Percentiles rank a stretch among this genome's conserved stretches.
Conservation (phyloP, 2,329 filamentous ascomycete species). For the Chaetomiaceae sp. region DNA sequence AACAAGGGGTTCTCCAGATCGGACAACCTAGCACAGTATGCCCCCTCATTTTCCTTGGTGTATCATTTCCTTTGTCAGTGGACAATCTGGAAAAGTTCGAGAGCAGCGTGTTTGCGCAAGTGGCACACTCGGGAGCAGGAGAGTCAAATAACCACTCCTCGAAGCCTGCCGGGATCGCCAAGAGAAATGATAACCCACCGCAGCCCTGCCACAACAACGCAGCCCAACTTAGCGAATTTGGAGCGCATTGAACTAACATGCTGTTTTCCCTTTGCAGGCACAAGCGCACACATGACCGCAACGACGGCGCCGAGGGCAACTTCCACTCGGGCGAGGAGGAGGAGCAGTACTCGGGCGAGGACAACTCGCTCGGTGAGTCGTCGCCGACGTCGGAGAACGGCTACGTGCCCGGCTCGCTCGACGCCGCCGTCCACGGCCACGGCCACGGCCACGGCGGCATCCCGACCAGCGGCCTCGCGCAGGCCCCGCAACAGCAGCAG, state of each 20-base stretch:
- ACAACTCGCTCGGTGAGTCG: conserved; percentile 72
- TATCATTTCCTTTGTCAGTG: conserved; percentile 31
- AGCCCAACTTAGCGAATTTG: conserved; percentile 25
- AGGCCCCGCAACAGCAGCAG: conserved; percentile 31
- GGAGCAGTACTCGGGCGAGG: conserved; percentile 75
- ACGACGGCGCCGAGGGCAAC: conserved; percentile 51
- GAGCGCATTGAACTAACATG: too few species aligned
- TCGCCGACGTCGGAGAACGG: conserved; percentile 66
- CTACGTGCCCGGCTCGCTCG: conserved; percentile 51
- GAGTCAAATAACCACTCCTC: conserved; percentile 27
- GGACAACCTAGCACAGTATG: conserved; percentile 97
- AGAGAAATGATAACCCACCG: conserved; percentile 32
- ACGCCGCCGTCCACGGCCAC: conserved; percentile 35
- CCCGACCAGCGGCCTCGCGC: conserved; percentile 26
- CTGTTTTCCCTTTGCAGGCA: conserved; percentile 59
- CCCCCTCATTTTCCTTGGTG: conserved; percentile 34
- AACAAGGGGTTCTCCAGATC: conserved; percentile 98
- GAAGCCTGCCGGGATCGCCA: conserved; percentile 23
- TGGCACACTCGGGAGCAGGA: conserved; percentile 36
- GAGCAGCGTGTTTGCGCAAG: conserved; percentile 37
- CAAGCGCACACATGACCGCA: conserved; percentile 66
- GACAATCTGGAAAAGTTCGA: conserved; percentile 30
- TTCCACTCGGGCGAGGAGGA: conserved; percentile 75
- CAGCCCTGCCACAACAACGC: conserved; percentile 33
- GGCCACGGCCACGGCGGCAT: conserved; percentile 26